Evolutionary conservation across 495 filamentous ascomycete species (phyloP).

Genomic region (Aspergillus affinis): DNA sequence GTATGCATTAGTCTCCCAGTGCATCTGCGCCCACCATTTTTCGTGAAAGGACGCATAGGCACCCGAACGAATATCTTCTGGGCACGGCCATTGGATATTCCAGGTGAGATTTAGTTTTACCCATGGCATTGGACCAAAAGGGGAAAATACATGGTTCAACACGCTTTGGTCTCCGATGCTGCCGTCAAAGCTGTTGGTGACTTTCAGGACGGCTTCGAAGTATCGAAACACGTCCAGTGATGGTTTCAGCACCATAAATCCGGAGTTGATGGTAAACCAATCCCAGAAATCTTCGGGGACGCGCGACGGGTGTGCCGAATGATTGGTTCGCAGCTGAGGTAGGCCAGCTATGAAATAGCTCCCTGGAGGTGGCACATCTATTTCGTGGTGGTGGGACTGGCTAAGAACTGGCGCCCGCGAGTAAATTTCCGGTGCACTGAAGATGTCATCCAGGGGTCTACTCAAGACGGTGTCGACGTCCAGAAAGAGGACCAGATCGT

Average conservation of each 20-base stretch:
- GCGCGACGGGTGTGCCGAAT: not conserved
- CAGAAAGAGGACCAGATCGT: conserved; percentile 6
- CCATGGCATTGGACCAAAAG: conserved; percentile 10
- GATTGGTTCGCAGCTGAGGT: conserved; percentile 6
- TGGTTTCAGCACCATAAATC: conserved; percentile 6
- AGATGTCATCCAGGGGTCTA: not conserved
- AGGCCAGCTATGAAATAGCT: conserved; percentile 5
- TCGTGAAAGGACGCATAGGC: conserved; percentile 13
- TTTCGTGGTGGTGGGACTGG: not conserved
- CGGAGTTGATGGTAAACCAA: conserved; percentile 6
- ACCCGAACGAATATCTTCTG: conserved; percentile 6
- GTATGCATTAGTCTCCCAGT: not conserved
- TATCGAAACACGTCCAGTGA: conserved; percentile 7
- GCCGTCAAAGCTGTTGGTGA: conserved; percentile 4
- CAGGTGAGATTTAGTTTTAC: not conserved
- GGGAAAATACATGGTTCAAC: conserved; percentile 4
- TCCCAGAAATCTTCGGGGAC: conserved; percentile 9
- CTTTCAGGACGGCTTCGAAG: conserved; percentile 3
- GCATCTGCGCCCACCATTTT: conserved; percentile 12
- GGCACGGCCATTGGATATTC: conserved; percentile 6
- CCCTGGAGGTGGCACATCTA: not conserved
- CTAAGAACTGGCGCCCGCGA: not conserved
- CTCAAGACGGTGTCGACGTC: not conserved
- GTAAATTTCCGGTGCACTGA: not conserved
- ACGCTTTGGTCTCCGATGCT: conserved; percentile 11